Percentiles rank a stretch among this genome's conserved stretches.
phyloP scores from a whole-genome alignment of 2,329 filamentous ascomycete genomes.

The Xenoacremonium recifei region DNA sequence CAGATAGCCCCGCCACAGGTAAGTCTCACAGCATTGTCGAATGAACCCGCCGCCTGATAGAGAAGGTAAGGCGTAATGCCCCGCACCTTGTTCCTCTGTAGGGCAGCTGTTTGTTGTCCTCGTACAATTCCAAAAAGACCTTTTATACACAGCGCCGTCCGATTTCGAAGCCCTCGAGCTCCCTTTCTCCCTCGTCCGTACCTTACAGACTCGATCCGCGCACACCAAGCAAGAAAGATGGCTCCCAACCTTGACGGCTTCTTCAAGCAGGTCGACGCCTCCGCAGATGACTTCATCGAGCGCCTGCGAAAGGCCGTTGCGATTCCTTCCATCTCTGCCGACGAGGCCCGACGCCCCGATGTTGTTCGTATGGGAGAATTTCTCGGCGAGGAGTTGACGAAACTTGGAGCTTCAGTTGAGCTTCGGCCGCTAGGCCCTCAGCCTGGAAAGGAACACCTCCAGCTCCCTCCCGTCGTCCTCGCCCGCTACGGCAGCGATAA shows the following conservation, averaged over 20 bases:
- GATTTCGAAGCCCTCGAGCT: constrained; percentile 14
- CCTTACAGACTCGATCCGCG: constrained; percentile 51
- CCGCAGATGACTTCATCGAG: constrained; percentile 81
- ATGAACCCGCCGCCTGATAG: constrained; percentile 22
- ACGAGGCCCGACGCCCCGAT: constrained; percentile 83
- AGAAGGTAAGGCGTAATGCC: constrained; percentile 39
- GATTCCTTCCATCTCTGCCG: constrained; percentile 93
- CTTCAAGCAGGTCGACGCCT: constrained; percentile 86
- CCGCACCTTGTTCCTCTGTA: constrained; percentile 41
- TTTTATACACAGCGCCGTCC: constrained; percentile 21
- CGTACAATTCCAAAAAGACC: constrained; percentile 24
- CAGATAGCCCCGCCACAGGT: constrained; percentile 27
- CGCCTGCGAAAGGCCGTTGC: constrained; percentile 89
- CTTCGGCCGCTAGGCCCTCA: constrained; percentile 87
- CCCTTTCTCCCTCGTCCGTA: constrained; percentile 44
- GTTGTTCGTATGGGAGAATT: constrained; percentile 96
- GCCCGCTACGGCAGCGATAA: constrained; percentile 90
- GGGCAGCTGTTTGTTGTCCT: constrained; percentile 26
- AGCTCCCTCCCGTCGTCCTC: constrained; percentile 89
- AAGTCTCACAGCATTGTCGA: constrained; percentile 13
- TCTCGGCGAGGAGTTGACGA: constrained; percentile 78
- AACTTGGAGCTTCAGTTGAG: constrained; percentile 83
- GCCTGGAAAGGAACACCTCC: constrained; percentile 83
- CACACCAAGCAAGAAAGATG: constrained; percentile 72
- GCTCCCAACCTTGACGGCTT: constrained; percentile 86